These are phyloP conservation scores for Periconia sp. DNA, from an alignment of 2,329 filamentous ascomycete species.

Conservation along the genomic window DNA sequence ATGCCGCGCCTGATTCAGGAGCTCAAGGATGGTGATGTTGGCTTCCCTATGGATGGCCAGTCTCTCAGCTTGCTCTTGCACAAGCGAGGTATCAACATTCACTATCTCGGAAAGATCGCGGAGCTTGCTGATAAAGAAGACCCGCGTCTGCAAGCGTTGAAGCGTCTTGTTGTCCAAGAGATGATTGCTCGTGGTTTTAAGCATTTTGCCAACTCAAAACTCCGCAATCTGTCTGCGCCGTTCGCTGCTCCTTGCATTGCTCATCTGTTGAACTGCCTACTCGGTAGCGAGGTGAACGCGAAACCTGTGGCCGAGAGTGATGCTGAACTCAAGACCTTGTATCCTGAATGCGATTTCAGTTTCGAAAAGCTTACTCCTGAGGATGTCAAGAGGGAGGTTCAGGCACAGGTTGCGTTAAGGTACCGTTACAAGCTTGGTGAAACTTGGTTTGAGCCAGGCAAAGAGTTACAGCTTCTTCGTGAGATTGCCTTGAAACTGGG, in stretches of 20 bases:
- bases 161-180: conserved; percentile 78
- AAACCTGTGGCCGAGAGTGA: conserved; percentile 79
- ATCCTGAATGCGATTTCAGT: conserved; percentile 76
- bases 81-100: conserved; percentile 95
- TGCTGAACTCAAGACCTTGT: conserved; percentile 70
- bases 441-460: conserved; percentile 68
- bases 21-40: conserved; percentile 86
- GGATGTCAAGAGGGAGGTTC: conserved; percentile 68
- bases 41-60: conserved; percentile 97
- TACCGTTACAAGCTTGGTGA: conserved; percentile 74
- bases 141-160: conserved; percentile 74
- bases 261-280: conserved; percentile 90
- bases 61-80: conserved; percentile 87
- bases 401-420: conserved; percentile 69
- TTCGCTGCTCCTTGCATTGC: conserved; percentile 79
- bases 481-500: conserved; percentile 89
- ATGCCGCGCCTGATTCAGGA: conserved; percentile 87
- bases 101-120: conserved; percentile 88
- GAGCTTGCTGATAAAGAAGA: conserved; percentile 61
- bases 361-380: conserved; percentile 80
- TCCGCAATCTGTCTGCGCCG: conserved; percentile 76
- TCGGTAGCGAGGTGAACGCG: conserved; percentile 75
- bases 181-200: conserved; percentile 97
- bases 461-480: conserved; percentile 81
- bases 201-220: conserved; percentile 78